A percentile compares a stretch with the other conserved stretches of the same genome.
These are phyloP conservation scores for Neltuma alba DNA, from an alignment of 306 rosid species.

Conservation along the genomic window DNA sequence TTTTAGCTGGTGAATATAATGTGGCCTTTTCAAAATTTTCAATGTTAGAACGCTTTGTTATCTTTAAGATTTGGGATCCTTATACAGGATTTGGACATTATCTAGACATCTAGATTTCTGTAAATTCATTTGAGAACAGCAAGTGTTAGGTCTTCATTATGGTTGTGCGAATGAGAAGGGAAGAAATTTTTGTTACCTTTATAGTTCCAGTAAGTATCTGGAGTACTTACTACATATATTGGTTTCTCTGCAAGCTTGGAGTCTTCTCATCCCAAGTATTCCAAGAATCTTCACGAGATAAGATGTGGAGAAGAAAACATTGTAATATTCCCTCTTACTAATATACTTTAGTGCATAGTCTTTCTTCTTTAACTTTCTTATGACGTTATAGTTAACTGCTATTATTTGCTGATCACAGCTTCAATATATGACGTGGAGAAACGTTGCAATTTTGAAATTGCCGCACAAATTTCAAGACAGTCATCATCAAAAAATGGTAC, in stretches of 20 bases:
- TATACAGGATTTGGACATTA: not conserved
- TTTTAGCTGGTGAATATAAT: not conserved
- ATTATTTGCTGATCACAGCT: slow-evolving; percentile 55
- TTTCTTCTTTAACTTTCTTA: not conserved
- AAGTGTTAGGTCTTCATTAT: slow-evolving; percentile 7
- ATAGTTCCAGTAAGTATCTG: slow-evolving; percentile 25
- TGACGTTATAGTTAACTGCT: slow-evolving; percentile 29
- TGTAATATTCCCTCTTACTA: slow-evolving; percentile 58
- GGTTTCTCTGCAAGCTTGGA: slow-evolving; percentile 82
- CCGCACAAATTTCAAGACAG: slow-evolving; percentile 83
- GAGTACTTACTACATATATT: slow-evolving; percentile 41
- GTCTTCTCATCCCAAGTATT: slow-evolving; percentile 98
- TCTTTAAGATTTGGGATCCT: not conserved
- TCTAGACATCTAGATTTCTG: not conserved
- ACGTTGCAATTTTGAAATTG: slow-evolving; percentile 89
- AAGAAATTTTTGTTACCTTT: not conserved
- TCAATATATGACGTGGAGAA: slow-evolving; percentile 91
- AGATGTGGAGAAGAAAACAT: slow-evolving; percentile 80
- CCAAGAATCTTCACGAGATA: slow-evolving; percentile 91
- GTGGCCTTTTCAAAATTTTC: slow-evolving; percentile 13
- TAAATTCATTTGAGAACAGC: slow-evolving; percentile 8
- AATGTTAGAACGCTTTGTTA: slow-evolving; percentile 17
- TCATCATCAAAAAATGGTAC: slow-evolving; percentile 84
- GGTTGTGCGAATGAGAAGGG: slow-evolving; percentile 14
- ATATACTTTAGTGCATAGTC: slow-evolving; percentile 23